A percentile compares a stretch with the other conserved stretches of the same genome.
Evolutionary conservation across 441 rosid genomes (phyloP).

Genomic region (Euphorbia celastroides): DNA sequence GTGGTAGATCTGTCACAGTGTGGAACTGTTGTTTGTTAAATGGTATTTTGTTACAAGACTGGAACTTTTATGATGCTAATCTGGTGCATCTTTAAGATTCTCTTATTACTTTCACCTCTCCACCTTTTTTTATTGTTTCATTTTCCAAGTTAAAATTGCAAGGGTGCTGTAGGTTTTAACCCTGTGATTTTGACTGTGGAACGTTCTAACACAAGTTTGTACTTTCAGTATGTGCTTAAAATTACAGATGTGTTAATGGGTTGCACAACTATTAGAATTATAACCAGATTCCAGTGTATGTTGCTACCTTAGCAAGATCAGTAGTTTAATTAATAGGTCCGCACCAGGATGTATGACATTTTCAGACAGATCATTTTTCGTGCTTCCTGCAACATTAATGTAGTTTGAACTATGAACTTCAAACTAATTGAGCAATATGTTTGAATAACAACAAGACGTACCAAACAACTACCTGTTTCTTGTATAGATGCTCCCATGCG

Average conservation of each 20-base stretch:
- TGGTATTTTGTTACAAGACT: too few species aligned
- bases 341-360: not conserved
- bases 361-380: not conserved
- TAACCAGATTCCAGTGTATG: not conserved
- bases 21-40: not conserved
- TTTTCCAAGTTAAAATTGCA: not conserved
- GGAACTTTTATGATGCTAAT: not conserved
- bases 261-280: not conserved
- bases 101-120: conserved; percentile 2
- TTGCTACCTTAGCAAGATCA: not conserved
- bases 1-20: not conserved
- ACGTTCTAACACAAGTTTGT: not conserved
- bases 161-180: not conserved
- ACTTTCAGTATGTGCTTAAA: not conserved
- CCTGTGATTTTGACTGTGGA: not conserved
- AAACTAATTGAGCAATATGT: not conserved
- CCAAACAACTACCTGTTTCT: not conserved
- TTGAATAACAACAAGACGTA: not conserved
- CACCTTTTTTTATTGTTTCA: not conserved
- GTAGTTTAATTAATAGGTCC: not conserved
- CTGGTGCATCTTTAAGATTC: not conserved
- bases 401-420: not conserved
- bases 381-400: not conserved
- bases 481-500: not conserved
- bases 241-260: not conserved